Base-by-base conservation (phyloP, 2,329 filamentous ascomycete species). In the Fusarium ambrosium region DNA sequence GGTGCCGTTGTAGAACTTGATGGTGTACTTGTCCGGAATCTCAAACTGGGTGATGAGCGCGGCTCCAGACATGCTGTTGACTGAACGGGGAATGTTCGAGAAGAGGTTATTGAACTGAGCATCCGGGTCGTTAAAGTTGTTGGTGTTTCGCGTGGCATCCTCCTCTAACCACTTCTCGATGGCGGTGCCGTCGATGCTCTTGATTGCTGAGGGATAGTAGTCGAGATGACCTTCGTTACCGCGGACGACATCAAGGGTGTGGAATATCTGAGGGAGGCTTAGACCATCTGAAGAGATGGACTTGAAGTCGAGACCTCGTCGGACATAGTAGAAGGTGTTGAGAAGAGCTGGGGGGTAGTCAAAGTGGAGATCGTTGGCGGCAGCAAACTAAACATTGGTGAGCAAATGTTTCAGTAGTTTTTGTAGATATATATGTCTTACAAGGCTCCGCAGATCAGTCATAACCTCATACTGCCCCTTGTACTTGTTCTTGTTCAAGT, bases 51-150 rank as follows among this genome's bases (percentile, higher is more conserved):
- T 71, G 18, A 69, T 16, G 16, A 68, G 62, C 0, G 74, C 66
- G 7, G 62, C 69, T 9, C 72, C 65, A 4, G 58, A 14, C 5
- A 22, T 14, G 0, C 77, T 72, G n/a, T 22, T 22, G 32, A 74
- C 77, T 1, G 20, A 7, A 3, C 72, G 71, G 18, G 77, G 69
- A n/a, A 76, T 24, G 8, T 61, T 70, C 1, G 43, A 37, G 53
- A 79, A 79, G 4, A 74, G 71, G 10, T 53, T 60, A 48, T 79
- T 79, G 43, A 76, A 79, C 60, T 79, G 77, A 13, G 77, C 77
- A 53, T 79, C 77, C 1, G 77, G 77, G 18, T 79, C 77, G 22
- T 79, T 77, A 14, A 59, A 60, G 53, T 73, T 76, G 32, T 58
- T 45, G 13, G 60, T 48, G 27, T 63, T 62, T 24, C 45, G 55